A percentile compares a stretch with the other conserved stretches of the same genome.
phyloP scores from a whole-genome alignment of 345 rosid genomes.

The Syzygium jambos region DNA sequence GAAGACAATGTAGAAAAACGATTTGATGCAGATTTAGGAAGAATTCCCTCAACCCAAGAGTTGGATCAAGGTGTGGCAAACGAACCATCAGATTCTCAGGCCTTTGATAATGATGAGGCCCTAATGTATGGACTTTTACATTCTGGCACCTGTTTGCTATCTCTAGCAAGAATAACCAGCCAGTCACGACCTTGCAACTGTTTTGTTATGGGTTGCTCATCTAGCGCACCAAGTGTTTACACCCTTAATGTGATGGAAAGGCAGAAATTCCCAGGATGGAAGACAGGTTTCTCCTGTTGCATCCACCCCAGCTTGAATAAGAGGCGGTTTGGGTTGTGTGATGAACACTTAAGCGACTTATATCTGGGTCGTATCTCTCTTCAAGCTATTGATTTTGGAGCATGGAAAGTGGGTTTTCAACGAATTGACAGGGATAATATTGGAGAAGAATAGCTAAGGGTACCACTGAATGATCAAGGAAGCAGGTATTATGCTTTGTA shows the following conservation, averaged over 20 bases:
- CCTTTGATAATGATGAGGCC: constrained; percentile 45
- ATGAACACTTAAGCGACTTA: constrained; percentile 59
- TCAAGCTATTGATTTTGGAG: constrained; percentile 71
- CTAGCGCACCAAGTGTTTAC: constrained; percentile 66
- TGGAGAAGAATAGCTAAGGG: neutral
- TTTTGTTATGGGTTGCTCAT: constrained; percentile 59
- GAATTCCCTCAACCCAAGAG: constrained; percentile 44
- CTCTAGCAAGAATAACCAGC: constrained; percentile 64
- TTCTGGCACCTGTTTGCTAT: constrained; percentile 59
- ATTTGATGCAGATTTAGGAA: constrained; percentile 55
- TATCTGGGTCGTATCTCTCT: constrained; percentile 70
- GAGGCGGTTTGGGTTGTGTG: constrained; percentile 72
- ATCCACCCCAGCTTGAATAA: constrained; percentile 81
- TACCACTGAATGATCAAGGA: neutral
- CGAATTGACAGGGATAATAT: neutral
- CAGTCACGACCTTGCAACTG: constrained; percentile 72
- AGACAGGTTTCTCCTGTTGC: constrained; percentile 74
- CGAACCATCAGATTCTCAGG: constrained; percentile 23
- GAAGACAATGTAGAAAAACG: constrained; percentile 63
- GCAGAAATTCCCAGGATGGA: constrained; percentile 94
- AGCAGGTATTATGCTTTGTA: neutral
- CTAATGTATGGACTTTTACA: constrained; percentile 54
- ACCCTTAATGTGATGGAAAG: constrained; percentile 81
- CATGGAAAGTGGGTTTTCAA: constrained; percentile 28
- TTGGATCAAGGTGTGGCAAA: constrained; percentile 34